Conservation (phyloP, 192 early-diverging fungal species). For the Coemansia sp. region DNA sequence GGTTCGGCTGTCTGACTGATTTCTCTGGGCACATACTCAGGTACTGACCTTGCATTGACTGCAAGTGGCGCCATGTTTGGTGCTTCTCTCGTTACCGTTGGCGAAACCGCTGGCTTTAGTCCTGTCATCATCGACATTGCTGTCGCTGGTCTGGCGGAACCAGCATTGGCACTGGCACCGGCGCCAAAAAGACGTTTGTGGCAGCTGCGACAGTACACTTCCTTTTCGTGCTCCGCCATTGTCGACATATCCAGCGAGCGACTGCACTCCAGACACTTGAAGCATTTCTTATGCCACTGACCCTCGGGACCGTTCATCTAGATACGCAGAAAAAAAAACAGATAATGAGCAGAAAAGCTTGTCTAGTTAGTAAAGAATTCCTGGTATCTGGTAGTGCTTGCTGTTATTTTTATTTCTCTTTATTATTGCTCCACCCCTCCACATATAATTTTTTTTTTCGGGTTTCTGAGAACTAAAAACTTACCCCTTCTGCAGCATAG, state of each 20-base stretch:
- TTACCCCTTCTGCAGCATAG: conserved; percentile 54
- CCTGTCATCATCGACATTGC: background rate
- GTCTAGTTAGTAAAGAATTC: background rate
- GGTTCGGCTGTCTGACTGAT: background rate
- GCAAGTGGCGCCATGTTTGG: background rate
- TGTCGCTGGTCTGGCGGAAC: conserved; percentile 1
- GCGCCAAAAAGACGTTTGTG: conserved; percentile 22
- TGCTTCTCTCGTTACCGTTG: background rate
- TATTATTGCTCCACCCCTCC: no score
- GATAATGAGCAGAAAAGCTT: background rate
- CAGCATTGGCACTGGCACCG: no score
- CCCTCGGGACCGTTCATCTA: conserved; percentile 53
- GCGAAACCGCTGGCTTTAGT: background rate
- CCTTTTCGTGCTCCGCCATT: conserved; percentile 44
- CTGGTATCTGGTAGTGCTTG: no score
- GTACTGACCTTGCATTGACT: conserved; percentile 16
- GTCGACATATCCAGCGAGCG: conserved; percentile 30
- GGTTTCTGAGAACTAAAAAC: background rate
- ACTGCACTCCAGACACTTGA: conserved; percentile 44
- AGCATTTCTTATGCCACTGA: conserved; percentile 50
- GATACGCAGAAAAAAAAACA: background rate
- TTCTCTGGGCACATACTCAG: conserved; percentile 7
- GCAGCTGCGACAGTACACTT: conserved; percentile 53
- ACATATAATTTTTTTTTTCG: no score
- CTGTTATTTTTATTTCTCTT: no score